Percentiles rank a stretch among this genome's conserved stretches.
Evolutionary conservation across 768 basidiomycete species (phyloP).

Genomic region (Rhodosporidiobolus sp.): DNA sequence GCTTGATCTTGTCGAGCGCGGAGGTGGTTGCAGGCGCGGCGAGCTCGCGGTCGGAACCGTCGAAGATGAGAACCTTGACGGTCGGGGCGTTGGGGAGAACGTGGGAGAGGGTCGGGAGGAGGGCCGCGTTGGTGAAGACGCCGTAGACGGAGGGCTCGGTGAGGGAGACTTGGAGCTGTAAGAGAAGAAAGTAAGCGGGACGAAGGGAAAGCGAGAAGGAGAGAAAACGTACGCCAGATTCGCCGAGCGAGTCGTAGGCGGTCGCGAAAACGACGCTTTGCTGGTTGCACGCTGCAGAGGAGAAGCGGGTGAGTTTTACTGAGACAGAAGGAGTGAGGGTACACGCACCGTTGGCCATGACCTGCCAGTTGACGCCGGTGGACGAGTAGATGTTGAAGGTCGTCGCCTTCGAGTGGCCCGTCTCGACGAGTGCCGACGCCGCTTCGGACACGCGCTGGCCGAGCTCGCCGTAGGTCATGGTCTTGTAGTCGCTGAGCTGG

Average conservation of each 20-base stretch:
- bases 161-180: slow-evolving; percentile 73
- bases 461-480: slow-evolving; percentile 68
- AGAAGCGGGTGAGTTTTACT: not conserved
- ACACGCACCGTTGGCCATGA: slow-evolving; percentile 62
- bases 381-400: slow-evolving; percentile 87
- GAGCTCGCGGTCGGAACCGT: slow-evolving; percentile 57
- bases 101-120: slow-evolving; percentile 71
- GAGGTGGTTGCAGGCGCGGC: slow-evolving; percentile 1
- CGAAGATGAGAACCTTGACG: slow-evolving; percentile 78
- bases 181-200: not conserved
- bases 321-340: not conserved
- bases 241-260: slow-evolving; percentile 92
- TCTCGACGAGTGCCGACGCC: slow-evolving; percentile 56
- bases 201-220: too few species aligned
- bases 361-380: slow-evolving; percentile 78
- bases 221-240: slow-evolving; percentile 47
- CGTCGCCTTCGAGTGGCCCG: slow-evolving; percentile 65
- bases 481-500: slow-evolving; percentile 84
- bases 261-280: slow-evolving; percentile 84
- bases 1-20: slow-evolving; percentile 61
- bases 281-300: slow-evolving; percentile 56
- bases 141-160: slow-evolving; percentile 79
- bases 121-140: slow-evolving; percentile 86
- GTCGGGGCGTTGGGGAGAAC: slow-evolving; percentile 70
- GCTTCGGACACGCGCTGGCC: slow-evolving; percentile 63